phyloP scores from a whole-genome alignment of 495 filamentous ascomycete genomes.

The Aspergillus leporis region DNA sequence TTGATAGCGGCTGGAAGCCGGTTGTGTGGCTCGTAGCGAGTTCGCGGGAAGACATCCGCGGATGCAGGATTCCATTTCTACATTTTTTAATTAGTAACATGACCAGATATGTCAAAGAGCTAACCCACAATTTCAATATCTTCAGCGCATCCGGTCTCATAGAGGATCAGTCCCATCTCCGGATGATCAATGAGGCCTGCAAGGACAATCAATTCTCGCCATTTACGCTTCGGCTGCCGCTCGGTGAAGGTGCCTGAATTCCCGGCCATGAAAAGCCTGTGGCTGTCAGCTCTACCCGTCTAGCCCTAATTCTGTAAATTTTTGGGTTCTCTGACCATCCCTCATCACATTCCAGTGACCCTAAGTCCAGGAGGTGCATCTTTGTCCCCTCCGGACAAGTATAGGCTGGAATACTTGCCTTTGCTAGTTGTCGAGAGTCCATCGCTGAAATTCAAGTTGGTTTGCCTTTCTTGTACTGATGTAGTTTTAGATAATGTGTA shows the following conservation, averaged over 20 bases:
- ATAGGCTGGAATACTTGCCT: conserved; percentile 10
- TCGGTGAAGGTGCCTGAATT: conserved; percentile 29
- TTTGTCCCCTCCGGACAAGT: conserved; percentile 27
- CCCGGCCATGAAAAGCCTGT: conserved; percentile 28
- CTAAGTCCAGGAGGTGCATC: conserved; percentile 33
- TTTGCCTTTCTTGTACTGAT: no score
- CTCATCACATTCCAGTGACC: conserved; percentile 30
- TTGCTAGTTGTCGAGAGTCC: background rate
- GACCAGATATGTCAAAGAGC: background rate
- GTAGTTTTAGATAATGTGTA: no score
- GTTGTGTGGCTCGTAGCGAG: conserved; percentile 39
- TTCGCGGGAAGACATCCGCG: conserved; percentile 49
- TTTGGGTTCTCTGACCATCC: conserved; percentile 18
- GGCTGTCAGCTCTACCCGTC: no score
- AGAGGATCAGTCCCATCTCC: conserved; percentile 50
- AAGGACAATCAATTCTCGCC: conserved; percentile 44
- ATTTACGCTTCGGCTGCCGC: conserved; percentile 31
- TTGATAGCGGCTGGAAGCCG: conserved; percentile 48
- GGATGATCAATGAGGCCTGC: conserved; percentile 53
- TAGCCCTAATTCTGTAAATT: background rate
- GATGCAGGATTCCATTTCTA: conserved; percentile 40
- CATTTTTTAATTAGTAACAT: background rate
- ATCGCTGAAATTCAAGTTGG: background rate
- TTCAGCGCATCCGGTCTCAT: conserved; percentile 51
- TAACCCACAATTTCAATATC: conserved; percentile 38